Base-by-base conservation (phyloP, 2,329 filamentous ascomycete species). In the Alternaria ventricosa region DNA sequence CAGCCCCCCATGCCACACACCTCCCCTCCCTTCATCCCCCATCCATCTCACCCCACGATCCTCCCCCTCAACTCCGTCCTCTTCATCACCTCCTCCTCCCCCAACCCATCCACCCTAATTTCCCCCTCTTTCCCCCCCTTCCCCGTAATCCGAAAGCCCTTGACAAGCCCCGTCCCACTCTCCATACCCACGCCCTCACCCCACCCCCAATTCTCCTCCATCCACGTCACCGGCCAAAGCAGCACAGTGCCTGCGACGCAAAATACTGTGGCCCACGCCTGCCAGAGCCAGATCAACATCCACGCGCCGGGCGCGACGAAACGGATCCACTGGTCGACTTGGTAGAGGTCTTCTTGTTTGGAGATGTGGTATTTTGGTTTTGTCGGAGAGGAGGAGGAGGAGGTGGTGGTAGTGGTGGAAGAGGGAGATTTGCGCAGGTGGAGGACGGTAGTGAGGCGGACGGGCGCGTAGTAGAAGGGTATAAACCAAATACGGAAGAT, bases 321-420 rank as follows among this genome's bases (percentile, higher is more conserved):
- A 71, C 90, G 90, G 64, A 95, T 82, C 66, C 90, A 90, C 69
- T 97, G 90, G 53, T 89, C 90, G 1, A 88, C 84, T 72, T 95
- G 92, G 74, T 97, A 97, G 8, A 94, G 81, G 75, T 97, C 93
- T 68, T 96, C 89, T 76, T 97, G 94, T 18, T 84, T 86, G 7
- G 84, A 79, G 66, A 97, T 94, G 75, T 90, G 92, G 81, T 94
- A 96, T 61, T 85, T n/a, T n/a, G n/a, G n/a, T n/a, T n/a, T n/a
- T n/a, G n/a, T n/a, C n/a, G n/a, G n/a, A n/a, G n/a, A 22, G 20
- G 20, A 22, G 20, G 18, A 23, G 49, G 9, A n/a, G 18, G 23
- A 18, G 15, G 27, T 3, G 11, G 47, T 9, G 27, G 47, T 15
- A 5, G 47, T 6, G 15, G 46, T 15, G 18, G 28, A n/a, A 13